A percentile compares a stretch with the other conserved stretches of the same genome.
phyloP scores from a whole-genome alignment of 768 basidiomycete species.

The Hemileccinum impolitum region DNA sequence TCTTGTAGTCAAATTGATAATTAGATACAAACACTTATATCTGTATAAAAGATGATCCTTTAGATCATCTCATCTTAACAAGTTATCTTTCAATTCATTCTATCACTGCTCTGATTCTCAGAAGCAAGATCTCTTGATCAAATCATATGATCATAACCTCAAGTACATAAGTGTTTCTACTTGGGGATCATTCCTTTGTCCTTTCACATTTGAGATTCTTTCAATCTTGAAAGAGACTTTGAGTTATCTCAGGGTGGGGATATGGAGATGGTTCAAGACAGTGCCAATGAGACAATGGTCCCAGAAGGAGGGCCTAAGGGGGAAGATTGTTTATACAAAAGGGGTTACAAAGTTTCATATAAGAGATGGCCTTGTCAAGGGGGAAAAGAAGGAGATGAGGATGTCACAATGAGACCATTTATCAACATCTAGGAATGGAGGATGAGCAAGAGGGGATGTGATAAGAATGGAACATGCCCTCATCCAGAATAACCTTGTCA shows the following conservation, averaged over 20 bases:
- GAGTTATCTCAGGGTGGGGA: slow-evolving; percentile 85
- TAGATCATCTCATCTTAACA: too few relatives aligned
- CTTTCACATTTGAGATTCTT: too few relatives aligned
- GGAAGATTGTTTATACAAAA: slow-evolving; percentile 95
- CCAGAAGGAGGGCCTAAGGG: slow-evolving; percentile 95
- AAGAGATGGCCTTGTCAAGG: slow-evolving; percentile 88
- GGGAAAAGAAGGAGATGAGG: slow-evolving; percentile 98
- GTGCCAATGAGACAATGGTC: slow-evolving; percentile 92
- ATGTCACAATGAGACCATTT: slow-evolving; percentile 98
- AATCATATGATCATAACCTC: too few relatives aligned
- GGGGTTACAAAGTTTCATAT: slow-evolving; percentile 87
- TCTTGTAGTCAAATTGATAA: too few relatives aligned
- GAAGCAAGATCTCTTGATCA: too few relatives aligned
- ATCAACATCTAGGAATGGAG: slow-evolving; percentile 67
- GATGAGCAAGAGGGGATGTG: neutral
- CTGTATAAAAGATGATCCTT: too few relatives aligned
- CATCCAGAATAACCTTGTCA: slow-evolving; percentile 97
- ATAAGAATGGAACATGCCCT: slow-evolving; percentile 51
- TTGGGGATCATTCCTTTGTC: too few relatives aligned
- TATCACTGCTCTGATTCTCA: too few relatives aligned
- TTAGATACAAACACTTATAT: too few relatives aligned
- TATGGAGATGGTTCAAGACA: slow-evolving; percentile 85
- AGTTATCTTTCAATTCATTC: too few relatives aligned
- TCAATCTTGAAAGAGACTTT: too few relatives aligned
- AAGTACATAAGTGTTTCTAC: too few relatives aligned